Base-by-base conservation (phyloP, 768 basidiomycete genomes). In the Gloeopeniophorella convolvens region DNA sequence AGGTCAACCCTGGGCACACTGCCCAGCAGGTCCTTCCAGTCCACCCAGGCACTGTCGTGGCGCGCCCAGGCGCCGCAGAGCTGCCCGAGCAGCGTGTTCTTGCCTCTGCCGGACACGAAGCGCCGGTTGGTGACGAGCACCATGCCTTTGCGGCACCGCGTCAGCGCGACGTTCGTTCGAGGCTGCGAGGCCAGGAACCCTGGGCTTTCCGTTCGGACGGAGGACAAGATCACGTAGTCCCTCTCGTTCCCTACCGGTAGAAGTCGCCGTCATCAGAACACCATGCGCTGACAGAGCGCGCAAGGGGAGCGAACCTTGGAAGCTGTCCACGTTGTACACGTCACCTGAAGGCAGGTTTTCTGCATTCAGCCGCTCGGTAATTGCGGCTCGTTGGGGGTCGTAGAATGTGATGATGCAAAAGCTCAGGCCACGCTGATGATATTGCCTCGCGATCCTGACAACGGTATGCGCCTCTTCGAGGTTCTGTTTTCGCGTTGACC, bases 351-450 rank as follows among this genome's bases (percentile, higher is more conserved):
- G 70, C 7, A 68, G 61, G 7, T 64, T 51, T 33, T 60, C 66
- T 3, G 33, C 52, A 40, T 72, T 67, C 23, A 78, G 61, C 5
- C 49, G 53, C 18, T 50, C 58, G 45, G 71, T 65, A 23, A 78
- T 72, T 3, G 63, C 66, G 0, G 70, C 69, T 15, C 78, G 60
- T 60, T 80, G 78, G 1, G 72, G 72, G 51, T 79, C 78, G 49
- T 79, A 80, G 0, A 75, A 77, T 2, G 77, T 78, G 37, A 79
- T 76, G 45, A 80, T 56, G 40, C 72, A 71, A 43, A 74, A 77
- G 0, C 73, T 10, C 21, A 51, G 49, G 4, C 11, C 11, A 18
- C 4, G 32, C 28, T 36, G 10, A 4, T 24, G 40, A 51, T 45
- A 49, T 46, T 13, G 48, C 47, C 2, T 44, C 39, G 50, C 42